Evolutionary conservation across 1,139 yeast species (phyloP), one percentile per base, ranked within the genome.

Genomic region (Sugiyamaella neomexicana): DNA sequence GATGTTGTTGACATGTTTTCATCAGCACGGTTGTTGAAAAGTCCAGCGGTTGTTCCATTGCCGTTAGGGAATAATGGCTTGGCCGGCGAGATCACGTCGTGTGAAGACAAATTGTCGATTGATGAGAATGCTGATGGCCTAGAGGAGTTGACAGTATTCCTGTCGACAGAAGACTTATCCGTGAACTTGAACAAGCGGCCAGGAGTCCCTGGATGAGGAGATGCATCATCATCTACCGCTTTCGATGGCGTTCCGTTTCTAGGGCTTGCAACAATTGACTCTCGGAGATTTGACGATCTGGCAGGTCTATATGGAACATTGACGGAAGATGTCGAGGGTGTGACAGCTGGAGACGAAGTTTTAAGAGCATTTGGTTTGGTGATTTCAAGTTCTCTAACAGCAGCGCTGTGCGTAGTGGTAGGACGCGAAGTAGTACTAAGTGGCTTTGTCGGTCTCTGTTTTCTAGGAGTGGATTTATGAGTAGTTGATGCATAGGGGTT

Each of bases 401-500:
- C 50, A 37, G 56, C 55, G 12, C 32, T 23, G 13, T 32, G 23
- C 31, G 50, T 38, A 8, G 45, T 38, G 13, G 27, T 15, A 12
- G 38, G 20, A 16, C 8, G 31, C 5, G 48, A 23, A 9, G 13
- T 39, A 4, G 27, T n/a, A n/a, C 23, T 5, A 43, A 31, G 8
- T 10, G 45, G 7, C 16, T 39, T 23, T 3, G 48, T 40, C 27
- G 50, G 47, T 34, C 29, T 50, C 5, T 38, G 20, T 25, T 31
- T 50, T n/a, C 61, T 56, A 34, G 62, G 60, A 4, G 59, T 58
- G 5, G 47, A 20, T 39, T 44, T 37, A 15, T 61, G 57, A 5
- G 64, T 58, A 6, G 63, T 55, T 61, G 74, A 63, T 2, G 82
- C 72, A 65, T 81, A 82, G 0, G 87, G 86, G 60, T 82, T 82